A percentile compares a stretch with the other conserved stretches of the same genome.
phyloP scores from a whole-genome alignment of 2,329 filamentous ascomycete genomes.

The Pseudopithomyces chartarum region DNA sequence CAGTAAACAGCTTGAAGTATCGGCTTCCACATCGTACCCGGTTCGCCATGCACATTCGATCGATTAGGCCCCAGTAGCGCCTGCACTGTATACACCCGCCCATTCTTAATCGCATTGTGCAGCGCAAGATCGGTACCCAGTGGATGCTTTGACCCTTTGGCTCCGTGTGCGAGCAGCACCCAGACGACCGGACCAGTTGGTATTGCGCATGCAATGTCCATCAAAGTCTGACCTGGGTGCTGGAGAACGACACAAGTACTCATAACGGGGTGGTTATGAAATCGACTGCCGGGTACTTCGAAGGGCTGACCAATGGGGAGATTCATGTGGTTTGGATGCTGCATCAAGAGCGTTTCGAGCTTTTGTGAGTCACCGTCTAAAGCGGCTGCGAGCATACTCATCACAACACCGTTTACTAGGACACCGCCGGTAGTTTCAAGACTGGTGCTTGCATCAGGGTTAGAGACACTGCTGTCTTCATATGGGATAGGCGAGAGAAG shows the following conservation, averaged over 20 bases:
- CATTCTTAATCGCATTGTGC: slow-evolving; percentile 44
- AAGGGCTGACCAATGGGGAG: slow-evolving; percentile 38
- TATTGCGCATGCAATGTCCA: slow-evolving; percentile 40
- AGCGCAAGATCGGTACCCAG: slow-evolving; percentile 39
- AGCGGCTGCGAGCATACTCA: slow-evolving; percentile 35
- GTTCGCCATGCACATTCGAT: slow-evolving; percentile 33
- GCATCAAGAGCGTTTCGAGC: slow-evolving; percentile 32
- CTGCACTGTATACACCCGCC: slow-evolving; percentile 34
- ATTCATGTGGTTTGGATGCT: slow-evolving; percentile 32
- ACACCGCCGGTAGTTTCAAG: slow-evolving; percentile 6
- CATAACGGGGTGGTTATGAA: slow-evolving; percentile 33
- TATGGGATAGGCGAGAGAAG: slow-evolving; percentile 4
- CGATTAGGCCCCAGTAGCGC: slow-evolving; percentile 26
- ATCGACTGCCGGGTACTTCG: slow-evolving; percentile 23
- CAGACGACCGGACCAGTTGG: slow-evolving; percentile 32
- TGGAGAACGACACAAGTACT: slow-evolving; percentile 33
- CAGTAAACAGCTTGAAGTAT: slow-evolving; percentile 39
- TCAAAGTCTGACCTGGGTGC: slow-evolving; percentile 35
- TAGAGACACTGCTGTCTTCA: slow-evolving; percentile 4
- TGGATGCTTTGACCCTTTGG: slow-evolving; percentile 36
- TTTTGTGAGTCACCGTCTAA: slow-evolving; percentile 28
- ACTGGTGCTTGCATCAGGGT: slow-evolving; percentile 15
- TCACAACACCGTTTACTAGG: slow-evolving; percentile 20
- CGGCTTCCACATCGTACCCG: slow-evolving; percentile 33
- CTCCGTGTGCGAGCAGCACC: slow-evolving; percentile 34